Percentiles rank a stretch among this genome's conserved stretches.
These are phyloP conservation scores for Solanum arcanum DNA, from an alignment of 257 asterid genomes.

Conservation along the genomic window DNA sequence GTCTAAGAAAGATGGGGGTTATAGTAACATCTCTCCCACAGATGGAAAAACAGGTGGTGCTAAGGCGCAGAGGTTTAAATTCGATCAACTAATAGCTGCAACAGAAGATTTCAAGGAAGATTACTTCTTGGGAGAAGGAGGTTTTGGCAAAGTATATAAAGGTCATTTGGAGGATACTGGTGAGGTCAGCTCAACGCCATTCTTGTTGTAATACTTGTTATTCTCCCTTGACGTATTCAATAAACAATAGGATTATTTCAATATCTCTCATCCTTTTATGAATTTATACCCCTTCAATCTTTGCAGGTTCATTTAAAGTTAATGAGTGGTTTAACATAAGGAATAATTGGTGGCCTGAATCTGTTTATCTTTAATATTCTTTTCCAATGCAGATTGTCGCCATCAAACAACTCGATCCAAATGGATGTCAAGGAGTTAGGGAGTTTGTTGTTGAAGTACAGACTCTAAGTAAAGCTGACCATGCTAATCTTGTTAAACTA, in stretches of 20 bases:
- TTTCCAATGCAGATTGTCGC: slow-evolving; percentile 49
- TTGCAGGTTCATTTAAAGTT: not conserved
- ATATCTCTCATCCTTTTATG: not conserved
- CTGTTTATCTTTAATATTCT: not conserved
- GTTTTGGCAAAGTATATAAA: slow-evolving; percentile 65
- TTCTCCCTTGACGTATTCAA: not conserved
- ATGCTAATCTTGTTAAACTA: slow-evolving; percentile 62
- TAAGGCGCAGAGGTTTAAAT: slow-evolving; percentile 17
- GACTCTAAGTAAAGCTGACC: slow-evolving; percentile 50
- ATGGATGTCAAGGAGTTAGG: slow-evolving; percentile 67
- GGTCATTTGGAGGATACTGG: slow-evolving; percentile 35
- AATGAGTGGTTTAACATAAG: not conserved
- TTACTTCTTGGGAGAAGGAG: slow-evolving; percentile 64
- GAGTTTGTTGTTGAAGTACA: slow-evolving; percentile 67
- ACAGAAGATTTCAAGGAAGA: slow-evolving; percentile 46
- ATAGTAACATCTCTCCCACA: not conserved
- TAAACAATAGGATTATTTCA: not conserved
- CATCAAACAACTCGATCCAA: slow-evolving; percentile 58
- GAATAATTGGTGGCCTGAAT: not conserved
- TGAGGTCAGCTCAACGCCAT: slow-evolving; percentile 33
- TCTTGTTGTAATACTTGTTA: not conserved
- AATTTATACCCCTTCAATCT: not conserved
- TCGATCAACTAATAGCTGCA: slow-evolving; percentile 27
- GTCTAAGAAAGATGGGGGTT: slow-evolving; percentile 2
- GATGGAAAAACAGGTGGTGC: slow-evolving; percentile 7